Percentiles rank a stretch among this genome's conserved stretches.
phyloP scores from a whole-genome alignment of 176 grass and related monocot species.

The Musa itinerans region DNA sequence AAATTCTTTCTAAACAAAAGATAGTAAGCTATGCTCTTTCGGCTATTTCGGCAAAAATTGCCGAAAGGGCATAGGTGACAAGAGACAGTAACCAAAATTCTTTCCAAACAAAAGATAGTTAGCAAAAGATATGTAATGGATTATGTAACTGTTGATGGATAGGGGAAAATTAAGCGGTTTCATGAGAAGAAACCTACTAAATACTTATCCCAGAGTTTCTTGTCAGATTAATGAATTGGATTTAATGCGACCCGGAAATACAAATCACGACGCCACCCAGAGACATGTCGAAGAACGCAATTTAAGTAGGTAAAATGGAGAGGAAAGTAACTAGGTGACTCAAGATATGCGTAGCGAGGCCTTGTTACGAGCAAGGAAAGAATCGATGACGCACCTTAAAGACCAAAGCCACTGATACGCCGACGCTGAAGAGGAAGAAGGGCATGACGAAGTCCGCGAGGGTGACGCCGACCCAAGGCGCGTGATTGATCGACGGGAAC shows the following conservation, averaged over 20 bases:
- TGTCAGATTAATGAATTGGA: too few relatives aligned
- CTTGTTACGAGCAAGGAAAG: background rate
- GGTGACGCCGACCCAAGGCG: slow-evolving; percentile 86
- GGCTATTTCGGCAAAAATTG: too few relatives aligned
- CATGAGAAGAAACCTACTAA: background rate
- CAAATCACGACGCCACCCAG: background rate
- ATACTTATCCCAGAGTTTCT: background rate
- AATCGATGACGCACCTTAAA: slow-evolving; percentile 47
- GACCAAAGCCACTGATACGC: slow-evolving; percentile 66
- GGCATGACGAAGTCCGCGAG: slow-evolving; percentile 97
- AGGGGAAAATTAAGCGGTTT: background rate
- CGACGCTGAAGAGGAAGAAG: slow-evolving; percentile 88
- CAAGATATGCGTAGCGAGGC: background rate
- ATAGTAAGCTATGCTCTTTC: background rate
- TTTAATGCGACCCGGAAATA: background rate
- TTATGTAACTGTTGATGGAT: background rate
- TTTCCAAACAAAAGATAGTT: background rate
- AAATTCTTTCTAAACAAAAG: background rate
- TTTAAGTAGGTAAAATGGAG: background rate
- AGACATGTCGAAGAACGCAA: background rate
- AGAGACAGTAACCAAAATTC: background rate
- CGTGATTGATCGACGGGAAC: slow-evolving; percentile 83
- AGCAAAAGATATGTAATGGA: background rate
- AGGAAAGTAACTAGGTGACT: background rate
- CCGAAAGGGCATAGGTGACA: too few relatives aligned